Evolutionary conservation across 2,329 filamentous ascomycete species (phyloP).

Genomic region (Cercospora zeae-maydis): DNA sequence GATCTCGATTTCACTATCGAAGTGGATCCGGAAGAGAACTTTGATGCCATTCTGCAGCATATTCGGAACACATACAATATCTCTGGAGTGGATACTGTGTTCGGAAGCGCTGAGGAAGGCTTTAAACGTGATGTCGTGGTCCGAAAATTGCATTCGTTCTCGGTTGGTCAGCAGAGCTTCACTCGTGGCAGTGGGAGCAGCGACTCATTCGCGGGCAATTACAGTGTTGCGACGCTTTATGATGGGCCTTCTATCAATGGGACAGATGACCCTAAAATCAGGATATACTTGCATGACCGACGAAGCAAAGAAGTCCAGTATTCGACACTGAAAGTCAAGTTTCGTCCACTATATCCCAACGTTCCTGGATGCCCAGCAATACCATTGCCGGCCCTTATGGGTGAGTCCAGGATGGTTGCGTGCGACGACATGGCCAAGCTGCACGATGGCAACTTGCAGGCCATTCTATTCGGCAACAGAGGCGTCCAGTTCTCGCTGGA

Average conservation of each 20-base stretch:
- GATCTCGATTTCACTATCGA: constrained; percentile 34
- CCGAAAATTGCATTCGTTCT: constrained; percentile 33
- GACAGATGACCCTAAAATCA: constrained; percentile 23
- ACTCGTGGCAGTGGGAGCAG: neutral
- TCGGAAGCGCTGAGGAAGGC: constrained; percentile 33
- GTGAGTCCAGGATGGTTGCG: constrained; percentile 17
- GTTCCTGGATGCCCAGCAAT: constrained; percentile 12
- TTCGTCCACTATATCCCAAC: constrained; percentile 29
- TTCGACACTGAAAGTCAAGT: constrained; percentile 28
- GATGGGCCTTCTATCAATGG: constrained; percentile 16
- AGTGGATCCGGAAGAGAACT: constrained; percentile 28
- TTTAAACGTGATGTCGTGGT: constrained; percentile 36
- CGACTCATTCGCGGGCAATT: neutral
- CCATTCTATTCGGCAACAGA: constrained; percentile 25
- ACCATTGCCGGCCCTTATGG: constrained; percentile 27
- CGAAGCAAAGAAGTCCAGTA: constrained; percentile 23
- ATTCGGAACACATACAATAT: constrained; percentile 33
- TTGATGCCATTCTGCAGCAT: constrained; percentile 30
- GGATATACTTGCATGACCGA: constrained; percentile 32
- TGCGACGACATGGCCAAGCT: constrained; percentile 30
- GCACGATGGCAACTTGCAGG: constrained; percentile 16
- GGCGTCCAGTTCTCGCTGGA: constrained; percentile 28
- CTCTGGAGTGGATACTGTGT: constrained; percentile 32
- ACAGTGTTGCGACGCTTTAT: constrained; percentile 22
- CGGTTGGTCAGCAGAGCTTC: constrained; percentile 14